These are phyloP conservation scores for Aureoboletus auriporus DNA, from an alignment of 768 basidiomycete species.

Conservation along the genomic window DNA sequence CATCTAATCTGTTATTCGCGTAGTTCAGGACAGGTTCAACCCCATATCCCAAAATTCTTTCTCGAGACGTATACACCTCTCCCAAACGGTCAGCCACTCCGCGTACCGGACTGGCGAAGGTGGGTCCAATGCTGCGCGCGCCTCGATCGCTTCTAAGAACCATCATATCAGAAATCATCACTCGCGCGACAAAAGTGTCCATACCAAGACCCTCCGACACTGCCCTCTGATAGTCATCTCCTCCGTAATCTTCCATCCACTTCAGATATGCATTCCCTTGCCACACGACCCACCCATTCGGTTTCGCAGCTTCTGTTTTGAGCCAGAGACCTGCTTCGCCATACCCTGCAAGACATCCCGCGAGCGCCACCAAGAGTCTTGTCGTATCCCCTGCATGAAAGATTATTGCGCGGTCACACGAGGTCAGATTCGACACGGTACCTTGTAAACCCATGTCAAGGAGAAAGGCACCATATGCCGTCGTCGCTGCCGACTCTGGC, in stretches of 20 bases:
- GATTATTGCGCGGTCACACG: background rate
- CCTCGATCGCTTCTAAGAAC: constrained; percentile 72
- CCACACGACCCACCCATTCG: constrained; percentile 49
- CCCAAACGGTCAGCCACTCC: constrained; percentile 73
- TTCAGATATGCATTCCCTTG: constrained; percentile 69
- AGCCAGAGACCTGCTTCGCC: constrained; percentile 90
- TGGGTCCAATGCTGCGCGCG: constrained; percentile 53
- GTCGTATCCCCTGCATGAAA: constrained; percentile 58
- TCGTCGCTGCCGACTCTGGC: constrained; percentile 66
- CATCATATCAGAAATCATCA: background rate
- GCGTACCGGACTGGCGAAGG: constrained; percentile 56
- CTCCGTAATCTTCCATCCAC: constrained; percentile 81
- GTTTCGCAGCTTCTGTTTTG: constrained; percentile 45
- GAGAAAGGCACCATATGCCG: constrained; percentile 84
- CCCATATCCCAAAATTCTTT: constrained; percentile 86
- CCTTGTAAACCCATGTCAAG: constrained; percentile 74
- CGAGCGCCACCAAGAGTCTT: constrained; percentile 71
- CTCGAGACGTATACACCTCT: constrained; percentile 72
- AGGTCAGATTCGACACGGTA: constrained; percentile 11
- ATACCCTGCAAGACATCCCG: constrained; percentile 86
- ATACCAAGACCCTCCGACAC: constrained; percentile 72
- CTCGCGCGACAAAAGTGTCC: too few relatives aligned
- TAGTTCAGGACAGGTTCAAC: constrained; percentile 24
- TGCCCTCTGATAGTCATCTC: constrained; percentile 64
- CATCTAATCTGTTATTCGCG: too few relatives aligned